These are phyloP conservation scores for Waitea zeae DNA, from an alignment of 1,284 basidiomycete genomes.

Conservation along the genomic window DNA sequence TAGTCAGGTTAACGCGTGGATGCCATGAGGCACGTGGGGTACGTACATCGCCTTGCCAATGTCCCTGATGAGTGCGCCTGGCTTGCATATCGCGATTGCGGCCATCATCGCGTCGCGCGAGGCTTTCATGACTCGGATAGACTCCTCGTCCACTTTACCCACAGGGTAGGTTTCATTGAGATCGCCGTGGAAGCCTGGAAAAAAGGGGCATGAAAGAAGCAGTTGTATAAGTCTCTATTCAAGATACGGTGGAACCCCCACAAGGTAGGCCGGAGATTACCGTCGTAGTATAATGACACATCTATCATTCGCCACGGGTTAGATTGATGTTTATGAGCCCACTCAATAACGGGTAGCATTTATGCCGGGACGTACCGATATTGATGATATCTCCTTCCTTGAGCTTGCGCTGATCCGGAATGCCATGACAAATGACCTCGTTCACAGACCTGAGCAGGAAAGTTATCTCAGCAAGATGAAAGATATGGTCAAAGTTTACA, in stretches of 20 bases:
- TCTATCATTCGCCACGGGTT: slow-evolving; percentile 19
- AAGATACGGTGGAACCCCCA: too few species aligned
- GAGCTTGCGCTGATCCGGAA: slow-evolving; percentile 78
- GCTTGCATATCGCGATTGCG: slow-evolving; percentile 81
- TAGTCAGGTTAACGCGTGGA: slow-evolving; percentile 8
- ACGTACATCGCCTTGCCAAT: slow-evolving; percentile 68
- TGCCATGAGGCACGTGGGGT: not conserved
- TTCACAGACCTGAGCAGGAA: slow-evolving; percentile 63
- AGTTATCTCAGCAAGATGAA: too few species aligned
- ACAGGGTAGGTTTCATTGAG: slow-evolving; percentile 86
- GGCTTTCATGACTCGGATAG: slow-evolving; percentile 64
- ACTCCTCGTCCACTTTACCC: slow-evolving; percentile 72
- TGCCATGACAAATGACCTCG: slow-evolving; percentile 95
- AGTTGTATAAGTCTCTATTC: too few species aligned
- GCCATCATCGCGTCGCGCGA: slow-evolving; percentile 73
- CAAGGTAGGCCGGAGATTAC: too few species aligned
- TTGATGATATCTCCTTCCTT: slow-evolving; percentile 90
- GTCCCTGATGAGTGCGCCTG: slow-evolving; percentile 75
- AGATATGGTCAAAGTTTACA: too few species aligned
- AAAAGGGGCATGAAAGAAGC: too few species aligned
- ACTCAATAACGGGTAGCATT: not conserved
- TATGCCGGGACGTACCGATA: slow-evolving; percentile 36
- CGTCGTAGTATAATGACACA: slow-evolving; percentile 51
- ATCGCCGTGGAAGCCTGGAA: slow-evolving; percentile 72
- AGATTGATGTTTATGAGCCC: not conserved